phyloP scores from a whole-genome alignment of 2,329 filamentous ascomycete species.

The Colletotrichum sp. region DNA sequence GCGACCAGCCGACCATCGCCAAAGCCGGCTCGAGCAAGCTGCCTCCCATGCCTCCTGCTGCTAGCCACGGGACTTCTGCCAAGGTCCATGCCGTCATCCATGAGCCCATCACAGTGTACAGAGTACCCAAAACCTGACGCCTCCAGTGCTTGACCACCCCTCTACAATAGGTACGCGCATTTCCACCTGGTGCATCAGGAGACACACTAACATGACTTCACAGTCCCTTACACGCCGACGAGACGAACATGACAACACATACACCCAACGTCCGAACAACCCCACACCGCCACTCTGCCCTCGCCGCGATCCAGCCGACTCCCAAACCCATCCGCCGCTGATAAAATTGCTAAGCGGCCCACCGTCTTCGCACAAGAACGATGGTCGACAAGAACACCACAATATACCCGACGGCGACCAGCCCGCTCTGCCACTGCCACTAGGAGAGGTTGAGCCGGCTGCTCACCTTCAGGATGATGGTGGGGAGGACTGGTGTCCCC shows the following conservation, averaged over 20 bases:
- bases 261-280: neutral
- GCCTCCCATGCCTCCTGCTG: neutral
- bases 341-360: neutral
- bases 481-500: neutral
- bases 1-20: neutral
- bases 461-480: neutral
- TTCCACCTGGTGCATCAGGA: neutral
- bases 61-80: neutral
- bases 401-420: neutral
- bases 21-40: neutral
- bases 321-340: neutral
- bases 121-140: neutral
- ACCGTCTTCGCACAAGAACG: neutral
- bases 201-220: neutral
- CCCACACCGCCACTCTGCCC: neutral
- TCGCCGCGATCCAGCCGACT: neutral
- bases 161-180: neutral
- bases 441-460: neutral
- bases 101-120: neutral
- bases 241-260: neutral
- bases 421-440: neutral
- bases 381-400: rapidly evolving
- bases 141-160: neutral
- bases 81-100: neutral
- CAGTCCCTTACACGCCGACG: neutral